Evolutionary conservation across 257 asterid genomes (phyloP).

Genomic region (Penstemon barbatus): DNA sequence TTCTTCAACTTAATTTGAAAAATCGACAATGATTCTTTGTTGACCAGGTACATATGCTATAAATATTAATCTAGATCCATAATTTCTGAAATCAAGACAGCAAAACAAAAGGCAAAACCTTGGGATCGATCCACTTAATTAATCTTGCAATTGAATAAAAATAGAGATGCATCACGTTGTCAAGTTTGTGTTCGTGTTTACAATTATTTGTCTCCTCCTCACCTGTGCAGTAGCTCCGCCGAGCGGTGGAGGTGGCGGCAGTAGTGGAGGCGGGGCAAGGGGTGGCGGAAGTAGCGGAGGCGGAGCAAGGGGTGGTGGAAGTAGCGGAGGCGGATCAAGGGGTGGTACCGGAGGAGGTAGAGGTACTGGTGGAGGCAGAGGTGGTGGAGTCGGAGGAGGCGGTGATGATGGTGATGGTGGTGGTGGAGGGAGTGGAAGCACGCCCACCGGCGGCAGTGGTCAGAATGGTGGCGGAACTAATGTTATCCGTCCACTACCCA

Average conservation of each 20-base stretch:
- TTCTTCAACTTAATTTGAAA: too few relatives aligned
- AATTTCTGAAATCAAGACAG: too few relatives aligned
- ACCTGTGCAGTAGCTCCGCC: constrained; percentile 34
- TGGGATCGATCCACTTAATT: not conserved
- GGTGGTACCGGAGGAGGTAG: constrained; percentile 5
- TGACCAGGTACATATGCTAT: too few relatives aligned
- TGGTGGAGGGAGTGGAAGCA: constrained; percentile 4
- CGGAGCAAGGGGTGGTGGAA: not conserved
- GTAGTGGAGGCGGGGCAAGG: constrained; percentile 21
- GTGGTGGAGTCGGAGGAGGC: constrained; percentile 13
- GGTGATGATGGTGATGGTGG: not conserved
- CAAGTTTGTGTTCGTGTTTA: constrained; percentile 31
- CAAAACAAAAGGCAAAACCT: too few relatives aligned
- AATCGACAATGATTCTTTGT: too few relatives aligned
- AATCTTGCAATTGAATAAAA: not conserved
- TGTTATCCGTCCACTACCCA: constrained; percentile 27
- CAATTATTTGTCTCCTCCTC: constrained; percentile 44
- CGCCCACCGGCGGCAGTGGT: not conserved
- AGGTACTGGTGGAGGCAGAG: constrained; percentile 6
- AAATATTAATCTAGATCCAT: too few relatives aligned
- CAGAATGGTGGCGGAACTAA: constrained; percentile 19
- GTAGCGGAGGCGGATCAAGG: not conserved
- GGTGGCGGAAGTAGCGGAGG: constrained; percentile 6
- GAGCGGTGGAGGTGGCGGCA: constrained; percentile 23
- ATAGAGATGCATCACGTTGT: constrained; percentile 24